phyloP scores from a whole-genome alignment of 352 stramenopile species.

The Phytophthora fragariaefolia region DNA sequence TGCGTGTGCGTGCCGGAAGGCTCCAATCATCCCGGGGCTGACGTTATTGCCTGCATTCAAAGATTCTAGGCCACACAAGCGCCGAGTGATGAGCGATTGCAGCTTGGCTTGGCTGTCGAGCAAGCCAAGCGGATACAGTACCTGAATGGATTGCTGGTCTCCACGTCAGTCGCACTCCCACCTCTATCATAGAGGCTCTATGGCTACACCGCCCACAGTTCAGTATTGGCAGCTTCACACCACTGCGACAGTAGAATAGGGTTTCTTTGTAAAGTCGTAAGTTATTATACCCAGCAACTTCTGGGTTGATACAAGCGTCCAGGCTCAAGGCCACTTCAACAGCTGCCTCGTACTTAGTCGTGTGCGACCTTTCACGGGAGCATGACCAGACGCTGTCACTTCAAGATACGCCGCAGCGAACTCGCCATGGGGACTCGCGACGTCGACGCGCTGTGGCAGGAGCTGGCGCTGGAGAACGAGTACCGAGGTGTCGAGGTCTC shows the following conservation, averaged over 20 bases:
- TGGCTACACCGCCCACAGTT: constrained; percentile 12
- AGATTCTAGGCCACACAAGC: constrained; percentile 32
- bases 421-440: constrained; percentile 26
- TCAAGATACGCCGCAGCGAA: constrained; percentile 7
- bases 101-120: neutral
- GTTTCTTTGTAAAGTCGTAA: neutral
- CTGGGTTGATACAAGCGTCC: neutral
- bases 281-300: too few species aligned
- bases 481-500: constrained; percentile 32
- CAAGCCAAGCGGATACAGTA: neutral
- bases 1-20: constrained; percentile 18
- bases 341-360: constrained; percentile 13
- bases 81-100: constrained; percentile 8
- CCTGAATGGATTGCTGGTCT: too few species aligned
- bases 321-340: constrained; percentile 6
- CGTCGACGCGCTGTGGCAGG: constrained; percentile 57
- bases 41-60: constrained; percentile 13
- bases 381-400: constrained; percentile 4
- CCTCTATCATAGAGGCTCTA: too few species aligned
- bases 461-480: constrained; percentile 49
- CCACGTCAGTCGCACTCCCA: too few species aligned
- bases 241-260: neutral
- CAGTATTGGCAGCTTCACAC: neutral
- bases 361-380: constrained; percentile 22
- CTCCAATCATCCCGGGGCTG: constrained; percentile 1